Evolutionary conservation across 768 basidiomycete species (phyloP), one percentile per base, ranked within the genome.

Genomic region (Pulveroboletus sp.): DNA sequence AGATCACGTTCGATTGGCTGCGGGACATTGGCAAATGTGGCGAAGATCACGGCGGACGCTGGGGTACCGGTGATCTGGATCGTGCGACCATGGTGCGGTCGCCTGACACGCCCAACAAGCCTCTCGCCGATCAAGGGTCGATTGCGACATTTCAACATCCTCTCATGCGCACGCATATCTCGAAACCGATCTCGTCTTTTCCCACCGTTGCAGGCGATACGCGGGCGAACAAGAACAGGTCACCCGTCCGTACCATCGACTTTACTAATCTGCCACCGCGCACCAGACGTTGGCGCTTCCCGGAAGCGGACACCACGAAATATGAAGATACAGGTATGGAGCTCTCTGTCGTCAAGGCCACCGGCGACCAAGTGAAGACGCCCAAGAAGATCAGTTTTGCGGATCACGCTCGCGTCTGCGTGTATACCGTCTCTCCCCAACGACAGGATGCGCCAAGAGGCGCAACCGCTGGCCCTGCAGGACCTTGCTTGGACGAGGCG

Each of bases 301-400:
- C 47, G 23, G 45, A 17, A 9, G 4, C 44, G 1, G 20, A 43
- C 2, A 9, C 1, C 23, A 26, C 49, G 32, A 55, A 47, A 29
- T 24, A 44, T n/a, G 13, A 23, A 29, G 43, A 48, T 7, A 20
- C 39, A 1, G 16, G n/a, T 19, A 45, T 14, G 39, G 20, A 23
- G 9, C 23, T 53, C 10, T 54, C 61, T 13, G 32, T 44, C 22
- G 49, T 52, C 32, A 55, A 45, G 42, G 0, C 26, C 12, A 27
- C 49, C 14, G 43, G 53, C 9, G 5, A 50, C 50, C 56, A 53
- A 38, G 31, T 49, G 40, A 64, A 57, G 54, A 53, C 56, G 8
- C 62, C 52, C 14, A 67, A 57, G 41, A 66, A 62, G 44, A 64
- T 62, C 29, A 60, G 47, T 36, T 60, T 64, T 41, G 57, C 62